phyloP scores from a whole-genome alignment of 2,329 filamentous ascomycete species.

The Catunica adiposa region DNA sequence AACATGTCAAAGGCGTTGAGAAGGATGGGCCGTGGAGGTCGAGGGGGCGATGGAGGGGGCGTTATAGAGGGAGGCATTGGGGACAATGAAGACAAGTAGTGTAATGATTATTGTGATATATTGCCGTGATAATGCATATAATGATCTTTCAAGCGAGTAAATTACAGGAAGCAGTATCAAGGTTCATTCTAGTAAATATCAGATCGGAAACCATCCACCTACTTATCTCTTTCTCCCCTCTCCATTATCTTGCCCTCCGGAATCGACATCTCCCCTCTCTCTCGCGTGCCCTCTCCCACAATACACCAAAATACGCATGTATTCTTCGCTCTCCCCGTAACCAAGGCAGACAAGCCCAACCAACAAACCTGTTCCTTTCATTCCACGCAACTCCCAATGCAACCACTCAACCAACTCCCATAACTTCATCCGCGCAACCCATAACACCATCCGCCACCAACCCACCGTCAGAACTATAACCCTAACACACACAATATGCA shows the following conservation, averaged over 20 bases:
- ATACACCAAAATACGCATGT: not conserved
- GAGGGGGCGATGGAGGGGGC: not conserved
- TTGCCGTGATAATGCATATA: not conserved
- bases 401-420: not conserved
- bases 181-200: not conserved
- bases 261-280: not conserved
- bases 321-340: too few species aligned
- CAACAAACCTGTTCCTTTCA: not conserved
- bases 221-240: not conserved
- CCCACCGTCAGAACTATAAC: not conserved
- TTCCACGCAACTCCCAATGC: not conserved
- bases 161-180: too few species aligned
- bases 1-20: slow-evolving; percentile 52
- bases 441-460: not conserved
- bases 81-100: not conserved
- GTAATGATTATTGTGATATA: not conserved
- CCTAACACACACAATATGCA: too few species aligned
- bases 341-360: too few species aligned
- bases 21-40: slow-evolving; percentile 25
- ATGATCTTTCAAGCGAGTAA: too few species aligned
- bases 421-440: not conserved
- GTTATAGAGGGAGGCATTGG: not conserved
- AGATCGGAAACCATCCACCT: not conserved
- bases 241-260: not conserved
- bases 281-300: not conserved